These are phyloP conservation scores for Fusarium falciforme DNA, from an alignment of 2,329 filamentous ascomycete genomes.

Conservation along the genomic window DNA sequence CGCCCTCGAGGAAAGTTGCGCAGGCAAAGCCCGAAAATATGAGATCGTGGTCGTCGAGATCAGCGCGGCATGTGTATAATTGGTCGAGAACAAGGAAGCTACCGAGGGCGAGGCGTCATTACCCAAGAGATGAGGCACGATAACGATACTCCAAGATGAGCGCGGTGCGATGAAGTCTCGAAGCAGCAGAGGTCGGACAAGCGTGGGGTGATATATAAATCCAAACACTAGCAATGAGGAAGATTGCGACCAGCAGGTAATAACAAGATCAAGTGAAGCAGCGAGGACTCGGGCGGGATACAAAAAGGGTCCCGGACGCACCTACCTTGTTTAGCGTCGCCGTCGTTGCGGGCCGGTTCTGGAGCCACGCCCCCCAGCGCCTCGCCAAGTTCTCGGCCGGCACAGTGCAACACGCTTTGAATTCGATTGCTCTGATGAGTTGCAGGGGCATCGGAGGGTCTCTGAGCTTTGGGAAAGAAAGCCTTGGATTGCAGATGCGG, in stretches of 20 bases:
- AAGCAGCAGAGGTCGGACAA: not conserved
- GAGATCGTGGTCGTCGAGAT: conserved; percentile 8
- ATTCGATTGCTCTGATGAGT: not conserved
- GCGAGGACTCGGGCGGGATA: conserved; percentile 35
- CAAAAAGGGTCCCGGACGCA: conserved; percentile 40
- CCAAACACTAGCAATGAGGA: conserved; percentile 7
- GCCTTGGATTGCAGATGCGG: not conserved
- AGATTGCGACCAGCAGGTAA: conserved; percentile 24
- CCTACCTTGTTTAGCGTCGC: conserved; percentile 25
- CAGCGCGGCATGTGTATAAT: conserved; percentile 8
- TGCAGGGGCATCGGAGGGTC: conserved; percentile 2
- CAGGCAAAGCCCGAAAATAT: not conserved
- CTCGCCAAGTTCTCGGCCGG: not conserved
- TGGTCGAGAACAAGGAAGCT: not conserved
- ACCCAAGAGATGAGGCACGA: not conserved
- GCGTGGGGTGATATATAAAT: conserved; percentile 12
- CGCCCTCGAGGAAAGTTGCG: conserved; percentile 11
- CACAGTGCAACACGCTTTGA: conserved; percentile 8
- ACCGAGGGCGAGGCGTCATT: conserved; percentile 5
- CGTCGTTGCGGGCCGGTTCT: conserved; percentile 22
- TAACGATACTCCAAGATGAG: not conserved
- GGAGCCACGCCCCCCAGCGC: conserved; percentile 22
- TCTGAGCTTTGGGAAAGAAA: not conserved
- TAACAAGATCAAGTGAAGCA: conserved; percentile 3
- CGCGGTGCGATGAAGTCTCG: not conserved